Evolutionary conservation across 768 basidiomycete genomes (phyloP), one percentile per base, ranked within the genome.

Genomic region (Leccinum disarticulatum): DNA sequence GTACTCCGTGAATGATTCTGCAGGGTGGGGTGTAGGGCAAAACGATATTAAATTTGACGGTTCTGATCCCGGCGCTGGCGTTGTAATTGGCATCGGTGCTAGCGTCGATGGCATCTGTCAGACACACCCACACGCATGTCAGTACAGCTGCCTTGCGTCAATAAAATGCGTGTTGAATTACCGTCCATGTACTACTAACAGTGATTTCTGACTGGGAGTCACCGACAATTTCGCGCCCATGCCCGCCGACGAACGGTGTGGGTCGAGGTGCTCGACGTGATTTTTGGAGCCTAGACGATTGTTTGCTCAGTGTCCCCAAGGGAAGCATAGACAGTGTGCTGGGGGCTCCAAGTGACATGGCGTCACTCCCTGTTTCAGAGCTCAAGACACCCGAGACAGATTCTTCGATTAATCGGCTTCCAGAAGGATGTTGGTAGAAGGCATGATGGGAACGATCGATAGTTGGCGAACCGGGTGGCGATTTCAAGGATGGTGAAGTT

Each of bases 1-100:
- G n/a, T 73, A 64, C 38, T 73, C 72, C 7, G 64, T 66, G 19
- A 73, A 73, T 38, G 71, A 74, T 35, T 73, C 72, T 4, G 71
- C 61, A 10, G 62, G 49, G 25, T 63, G 69, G 10, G 60, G 15
- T 0, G 60, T 47, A 7, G 71, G 73, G 33, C 57, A 61, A 33
- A 73, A 73, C 13, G 73, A 69, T 41, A 71, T 56, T 4, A 61
- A 48, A 13, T 46, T 54, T 33, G 41, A 31, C 19, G 62, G 41
- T 7, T 25, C 36, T 27, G 11, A n/a, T 17, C 30, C 33, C 0
- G 30, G 58, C 17, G 46, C 10, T 8, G 31, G n/a, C 19, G 9
- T 33, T 22, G 19, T 52, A n/a, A 28, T 50, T 30, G 49, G 9
- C 2, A 33, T 19, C 3, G 62, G 46, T 25, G 46, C 8, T 0